A percentile compares a stretch with the other conserved stretches of the same genome.
Evolutionary conservation across 805 yeast species (phyloP).

Genomic region (Debaryomyces maramus): DNA sequence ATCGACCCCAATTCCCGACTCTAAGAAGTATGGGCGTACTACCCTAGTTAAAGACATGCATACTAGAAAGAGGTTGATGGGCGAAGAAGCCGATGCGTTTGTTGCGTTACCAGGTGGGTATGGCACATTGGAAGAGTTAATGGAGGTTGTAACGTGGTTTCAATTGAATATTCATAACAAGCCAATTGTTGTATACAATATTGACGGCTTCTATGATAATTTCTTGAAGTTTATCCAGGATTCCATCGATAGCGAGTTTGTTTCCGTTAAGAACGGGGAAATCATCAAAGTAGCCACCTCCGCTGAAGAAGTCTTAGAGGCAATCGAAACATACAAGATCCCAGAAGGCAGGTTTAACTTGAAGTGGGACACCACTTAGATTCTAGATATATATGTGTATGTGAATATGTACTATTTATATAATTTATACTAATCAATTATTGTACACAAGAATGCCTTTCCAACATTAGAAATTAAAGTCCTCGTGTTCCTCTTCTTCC

Average conservation of each 20-base stretch:
- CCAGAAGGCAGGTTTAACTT: slow-evolving; percentile 76
- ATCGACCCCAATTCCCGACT: slow-evolving; percentile 61
- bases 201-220: slow-evolving; percentile 77
- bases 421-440: background rate
- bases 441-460: slow-evolving; percentile 1
- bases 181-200: slow-evolving; percentile 77
- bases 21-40: slow-evolving; percentile 66
- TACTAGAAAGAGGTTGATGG: slow-evolving; percentile 84
- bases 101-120: slow-evolving; percentile 91
- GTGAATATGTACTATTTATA: background rate
- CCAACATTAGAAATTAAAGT: slow-evolving; percentile 36
- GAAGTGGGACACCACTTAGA: slow-evolving; percentile 53
- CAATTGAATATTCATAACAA: slow-evolving; percentile 83
- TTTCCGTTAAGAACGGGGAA: slow-evolving; percentile 62
- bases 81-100: slow-evolving; percentile 80
- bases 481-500: slow-evolving; percentile 45
- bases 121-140: slow-evolving; percentile 85
- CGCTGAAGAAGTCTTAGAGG: slow-evolving; percentile 64
- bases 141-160: slow-evolving; percentile 90
- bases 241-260: slow-evolving; percentile 65
- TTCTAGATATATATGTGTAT: background rate
- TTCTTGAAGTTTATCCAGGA: slow-evolving; percentile 60
- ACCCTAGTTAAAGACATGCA: slow-evolving; percentile 88
- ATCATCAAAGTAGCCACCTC: slow-evolving; percentile 69
- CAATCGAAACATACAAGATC: slow-evolving; percentile 57